Conservation (phyloP, 805 yeast species). For the Komagataella pseudopastoris region DNA sequence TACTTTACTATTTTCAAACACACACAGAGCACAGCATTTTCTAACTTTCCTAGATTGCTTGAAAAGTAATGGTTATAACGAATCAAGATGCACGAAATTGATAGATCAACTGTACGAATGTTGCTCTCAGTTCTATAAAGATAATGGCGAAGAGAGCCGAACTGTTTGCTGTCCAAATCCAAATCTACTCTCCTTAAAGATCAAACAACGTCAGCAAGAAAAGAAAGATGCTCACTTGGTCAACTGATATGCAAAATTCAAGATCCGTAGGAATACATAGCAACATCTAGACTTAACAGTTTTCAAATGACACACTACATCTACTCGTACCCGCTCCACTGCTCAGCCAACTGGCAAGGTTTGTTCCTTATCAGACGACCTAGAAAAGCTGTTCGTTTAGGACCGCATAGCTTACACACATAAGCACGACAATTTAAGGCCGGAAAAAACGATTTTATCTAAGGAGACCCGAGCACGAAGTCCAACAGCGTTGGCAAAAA, state of each 20-base stretch:
- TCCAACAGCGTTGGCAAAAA: constrained; percentile 24
- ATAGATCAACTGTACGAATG: constrained; percentile 68
- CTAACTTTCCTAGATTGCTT: constrained; percentile 39
- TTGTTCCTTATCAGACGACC: not conserved
- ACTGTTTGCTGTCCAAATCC: constrained; percentile 76
- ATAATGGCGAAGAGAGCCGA: constrained; percentile 42
- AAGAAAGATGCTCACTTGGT: constrained; percentile 43
- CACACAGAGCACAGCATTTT: not conserved
- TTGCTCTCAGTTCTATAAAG: constrained; percentile 51
- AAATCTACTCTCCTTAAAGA: constrained; percentile 42
- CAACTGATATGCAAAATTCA: constrained; percentile 1
- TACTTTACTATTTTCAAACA: constrained; percentile 1
- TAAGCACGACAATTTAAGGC: constrained; percentile 43
- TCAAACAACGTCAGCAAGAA: constrained; percentile 47
- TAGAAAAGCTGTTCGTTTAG: constrained; percentile 42
- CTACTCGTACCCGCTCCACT: not conserved
- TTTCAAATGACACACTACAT: constrained; percentile 2
- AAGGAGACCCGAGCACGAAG: constrained; percentile 95
- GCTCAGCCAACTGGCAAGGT: not conserved
- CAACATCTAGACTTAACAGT: not conserved
- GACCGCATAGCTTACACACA: constrained; percentile 53
- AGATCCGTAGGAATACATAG: constrained; percentile 1
- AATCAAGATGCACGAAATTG: constrained; percentile 53
- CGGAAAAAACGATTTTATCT: constrained; percentile 46
- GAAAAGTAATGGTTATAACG: constrained; percentile 47